These are phyloP conservation scores for Trichosporon faecale DNA, from an alignment of 1,284 basidiomycete species.

Conservation along the genomic window DNA sequence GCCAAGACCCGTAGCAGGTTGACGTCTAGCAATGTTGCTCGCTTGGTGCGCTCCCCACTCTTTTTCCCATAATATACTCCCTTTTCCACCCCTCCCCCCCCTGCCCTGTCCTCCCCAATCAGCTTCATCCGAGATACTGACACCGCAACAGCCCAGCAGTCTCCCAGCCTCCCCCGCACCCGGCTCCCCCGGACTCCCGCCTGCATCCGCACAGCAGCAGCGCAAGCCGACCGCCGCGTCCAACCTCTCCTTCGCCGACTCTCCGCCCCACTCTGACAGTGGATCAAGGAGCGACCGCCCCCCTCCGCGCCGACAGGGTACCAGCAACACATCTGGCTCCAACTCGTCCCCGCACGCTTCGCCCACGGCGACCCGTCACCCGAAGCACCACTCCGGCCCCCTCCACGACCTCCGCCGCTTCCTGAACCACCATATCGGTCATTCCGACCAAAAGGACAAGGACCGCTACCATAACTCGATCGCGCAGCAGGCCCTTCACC, in stretches of 20 bases:
- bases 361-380: constrained; percentile 48
- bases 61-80: not conserved
- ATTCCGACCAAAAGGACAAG: constrained; percentile 19
- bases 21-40: not conserved
- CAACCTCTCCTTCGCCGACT: not conserved
- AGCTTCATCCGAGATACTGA: not conserved
- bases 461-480: constrained; percentile 4
- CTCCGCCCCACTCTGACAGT: not conserved
- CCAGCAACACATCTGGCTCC: constrained; percentile 28
- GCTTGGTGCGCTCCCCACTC: constrained; percentile 1
- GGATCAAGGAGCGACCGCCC: not conserved
- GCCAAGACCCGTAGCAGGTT: not conserved
- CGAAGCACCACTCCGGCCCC: constrained; percentile 58
- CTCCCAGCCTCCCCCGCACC: not conserved
- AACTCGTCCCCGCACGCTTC: constrained; percentile 44
- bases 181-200: not conserved
- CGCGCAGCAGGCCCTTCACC: not conserved
- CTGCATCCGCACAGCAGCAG: not conserved
- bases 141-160: not conserved
- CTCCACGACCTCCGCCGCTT: constrained; percentile 88
- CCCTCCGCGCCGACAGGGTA: constrained; percentile 14
- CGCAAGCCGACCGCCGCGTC: not conserved
- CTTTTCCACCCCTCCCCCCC: not conserved
- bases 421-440: constrained; percentile 78
- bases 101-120: not conserved